A percentile compares a stretch with the other conserved stretches of the same genome.
Evolutionary conservation across 768 basidiomycete species (phyloP).

Genomic region (Russula sp.): DNA sequence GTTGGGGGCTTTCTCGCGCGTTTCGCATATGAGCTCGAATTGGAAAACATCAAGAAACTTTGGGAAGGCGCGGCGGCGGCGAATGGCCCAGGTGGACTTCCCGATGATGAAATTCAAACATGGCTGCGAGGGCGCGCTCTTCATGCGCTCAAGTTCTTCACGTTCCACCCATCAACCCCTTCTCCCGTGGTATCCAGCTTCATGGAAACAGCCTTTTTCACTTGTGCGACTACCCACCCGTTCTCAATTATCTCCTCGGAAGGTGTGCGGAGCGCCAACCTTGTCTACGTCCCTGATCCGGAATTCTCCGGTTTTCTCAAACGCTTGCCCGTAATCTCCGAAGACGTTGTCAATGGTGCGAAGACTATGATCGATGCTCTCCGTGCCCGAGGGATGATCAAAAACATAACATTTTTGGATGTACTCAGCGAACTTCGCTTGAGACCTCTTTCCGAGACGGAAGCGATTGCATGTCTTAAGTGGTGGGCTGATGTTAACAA

Average conservation of each 20-base stretch:
- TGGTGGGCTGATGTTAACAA: slow-evolving; percentile 70
- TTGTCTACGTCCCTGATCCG: slow-evolving; percentile 69
- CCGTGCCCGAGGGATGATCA: slow-evolving; percentile 57
- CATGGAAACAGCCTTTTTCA: slow-evolving; percentile 77
- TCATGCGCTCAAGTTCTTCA: slow-evolving; percentile 86
- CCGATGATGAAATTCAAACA: slow-evolving; percentile 39
- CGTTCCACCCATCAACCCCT: slow-evolving; percentile 84
- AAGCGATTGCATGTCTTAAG: slow-evolving; percentile 75
- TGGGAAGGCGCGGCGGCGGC: slow-evolving; percentile 50
- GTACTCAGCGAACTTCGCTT: slow-evolving; percentile 70
- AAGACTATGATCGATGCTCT: slow-evolving; percentile 56
- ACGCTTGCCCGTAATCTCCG: slow-evolving; percentile 66
- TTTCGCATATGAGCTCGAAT: slow-evolving; percentile 78
- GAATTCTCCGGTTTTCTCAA: slow-evolving; percentile 72
- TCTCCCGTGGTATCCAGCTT: slow-evolving; percentile 66
- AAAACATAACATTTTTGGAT: slow-evolving; percentile 73
- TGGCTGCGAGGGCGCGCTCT: slow-evolving; percentile 57
- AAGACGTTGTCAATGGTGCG: slow-evolving; percentile 50
- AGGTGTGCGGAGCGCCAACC: slow-evolving; percentile 60
- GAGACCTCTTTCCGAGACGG: slow-evolving; percentile 61
- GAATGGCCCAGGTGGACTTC: slow-evolving; percentile 23
- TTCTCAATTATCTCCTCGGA: slow-evolving; percentile 71
- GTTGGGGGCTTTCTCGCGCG: slow-evolving; percentile 81
- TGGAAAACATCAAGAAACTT: slow-evolving; percentile 49
- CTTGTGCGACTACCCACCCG: slow-evolving; percentile 42